Percentiles rank a stretch among this genome's conserved stretches.
These are phyloP conservation scores for Apiotrichum sp. DNA, from an alignment of 1,284 basidiomycete species.

Conservation along the genomic window DNA sequence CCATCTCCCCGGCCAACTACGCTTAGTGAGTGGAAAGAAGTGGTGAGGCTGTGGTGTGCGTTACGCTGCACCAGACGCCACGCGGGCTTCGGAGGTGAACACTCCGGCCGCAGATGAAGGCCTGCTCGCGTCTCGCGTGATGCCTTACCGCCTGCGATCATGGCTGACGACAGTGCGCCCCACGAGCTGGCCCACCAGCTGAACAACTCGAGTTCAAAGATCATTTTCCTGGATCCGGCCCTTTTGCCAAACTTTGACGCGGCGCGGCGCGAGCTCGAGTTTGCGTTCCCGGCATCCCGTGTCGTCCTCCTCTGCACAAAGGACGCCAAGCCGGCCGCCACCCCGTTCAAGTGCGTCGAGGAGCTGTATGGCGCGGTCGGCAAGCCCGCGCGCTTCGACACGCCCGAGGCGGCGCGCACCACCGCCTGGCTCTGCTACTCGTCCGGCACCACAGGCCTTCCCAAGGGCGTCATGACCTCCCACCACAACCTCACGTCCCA, in stretches of 20 bases:
- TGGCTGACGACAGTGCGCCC: constrained; percentile 24
- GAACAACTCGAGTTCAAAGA: constrained; percentile 53
- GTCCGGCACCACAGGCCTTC: constrained; percentile 54
- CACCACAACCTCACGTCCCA: constrained; percentile 58
- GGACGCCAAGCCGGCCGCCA: neutral
- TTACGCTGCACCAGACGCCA: no score
- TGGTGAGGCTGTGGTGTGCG: no score
- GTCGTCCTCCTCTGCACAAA: constrained; percentile 12
- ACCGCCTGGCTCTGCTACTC: constrained; percentile 55
- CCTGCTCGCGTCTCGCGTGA: neutral
- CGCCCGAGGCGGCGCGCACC: constrained; percentile 1
- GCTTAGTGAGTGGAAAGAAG: constrained; percentile 30
- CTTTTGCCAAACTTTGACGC: constrained; percentile 46
- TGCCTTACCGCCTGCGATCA: neutral
- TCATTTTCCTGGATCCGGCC: constrained; percentile 56
- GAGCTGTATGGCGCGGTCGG: constrained; percentile 8
- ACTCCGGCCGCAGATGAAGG: no score
- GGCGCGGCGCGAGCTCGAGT: constrained; percentile 13
- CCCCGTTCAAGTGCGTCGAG: constrained; percentile 8
- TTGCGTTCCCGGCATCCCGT: constrained; percentile 6
- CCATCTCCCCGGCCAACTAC: constrained; percentile 38
- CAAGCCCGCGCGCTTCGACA: constrained; percentile 6
- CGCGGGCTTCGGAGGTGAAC: no score
- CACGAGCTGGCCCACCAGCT: constrained; percentile 45
- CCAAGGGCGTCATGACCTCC: constrained; percentile 53